phyloP scores from a whole-genome alignment of 352 stramenopile species.

The Globisporangium recalcitrans region DNA sequence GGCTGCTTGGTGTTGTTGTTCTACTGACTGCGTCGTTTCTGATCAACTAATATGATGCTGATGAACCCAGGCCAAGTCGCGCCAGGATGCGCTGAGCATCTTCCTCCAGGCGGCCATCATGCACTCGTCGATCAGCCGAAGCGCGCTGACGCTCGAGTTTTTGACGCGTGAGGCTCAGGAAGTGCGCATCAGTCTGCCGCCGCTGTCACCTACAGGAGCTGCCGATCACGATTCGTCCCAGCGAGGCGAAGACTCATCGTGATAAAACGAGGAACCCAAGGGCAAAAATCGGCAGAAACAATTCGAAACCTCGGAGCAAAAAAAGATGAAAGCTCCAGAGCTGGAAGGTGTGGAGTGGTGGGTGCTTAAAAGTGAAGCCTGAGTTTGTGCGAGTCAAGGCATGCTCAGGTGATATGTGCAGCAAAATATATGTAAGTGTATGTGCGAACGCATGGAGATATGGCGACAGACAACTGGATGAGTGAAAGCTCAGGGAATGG shows the following conservation, averaged over 20 bases:
- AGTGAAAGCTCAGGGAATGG: slow-evolving; percentile 2
- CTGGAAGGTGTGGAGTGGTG: neutral
- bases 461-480: neutral
- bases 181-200: slow-evolving; percentile 76
- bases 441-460: neutral
- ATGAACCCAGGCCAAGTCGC: slow-evolving; percentile 39
- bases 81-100: slow-evolving; percentile 72
- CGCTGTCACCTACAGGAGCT: slow-evolving; percentile 45
- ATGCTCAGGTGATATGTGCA: neutral
- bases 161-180: slow-evolving; percentile 68
- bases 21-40: neutral
- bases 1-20: neutral
- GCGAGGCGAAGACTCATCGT: slow-evolving; percentile 39
- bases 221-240: slow-evolving; percentile 23
- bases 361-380: neutral
- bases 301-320: neutral
- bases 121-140: slow-evolving; percentile 74
- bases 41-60: neutral
- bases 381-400: neutral
- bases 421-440: slow-evolving; percentile 2
- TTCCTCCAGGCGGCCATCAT: slow-evolving; percentile 81
- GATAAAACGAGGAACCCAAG: neutral
- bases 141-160: slow-evolving; percentile 66
- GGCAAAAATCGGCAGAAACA: slow-evolving; percentile 3
- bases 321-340: neutral